These are phyloP conservation scores for Fusarium acutatum DNA, from an alignment of 2,329 filamentous ascomycete species.

Conservation along the genomic window DNA sequence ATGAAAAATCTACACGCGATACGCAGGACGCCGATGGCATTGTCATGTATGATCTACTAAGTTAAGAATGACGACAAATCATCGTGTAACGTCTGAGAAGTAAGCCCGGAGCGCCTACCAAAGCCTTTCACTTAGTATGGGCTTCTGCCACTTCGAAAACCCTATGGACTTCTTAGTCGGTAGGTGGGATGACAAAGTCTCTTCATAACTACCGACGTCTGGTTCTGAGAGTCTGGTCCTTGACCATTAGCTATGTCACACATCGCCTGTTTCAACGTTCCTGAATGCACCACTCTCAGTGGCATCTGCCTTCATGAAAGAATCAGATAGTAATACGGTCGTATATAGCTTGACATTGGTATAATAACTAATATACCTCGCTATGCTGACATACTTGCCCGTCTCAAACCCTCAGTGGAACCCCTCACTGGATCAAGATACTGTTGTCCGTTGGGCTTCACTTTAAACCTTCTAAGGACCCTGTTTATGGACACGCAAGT, in stretches of 20 bases:
- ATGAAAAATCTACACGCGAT: neutral
- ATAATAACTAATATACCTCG: slow-evolving; percentile 5
- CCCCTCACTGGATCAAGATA: neutral
- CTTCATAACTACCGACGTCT: neutral
- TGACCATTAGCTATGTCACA: neutral
- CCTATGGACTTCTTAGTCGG: neutral
- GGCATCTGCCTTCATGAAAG: neutral
- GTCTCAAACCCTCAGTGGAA: neutral
- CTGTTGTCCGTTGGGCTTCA: slow-evolving; percentile 2
- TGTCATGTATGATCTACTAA: neutral
- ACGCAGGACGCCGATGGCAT: neutral
- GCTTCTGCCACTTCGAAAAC: neutral
- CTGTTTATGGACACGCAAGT: neutral
- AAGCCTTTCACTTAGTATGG: neutral
- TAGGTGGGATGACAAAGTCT: neutral
- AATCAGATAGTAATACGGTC: neutral
- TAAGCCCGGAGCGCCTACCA: neutral
- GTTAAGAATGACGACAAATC: neutral
- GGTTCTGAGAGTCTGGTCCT: neutral
- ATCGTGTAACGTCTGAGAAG: neutral
- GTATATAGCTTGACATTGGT: slow-evolving; percentile 21
- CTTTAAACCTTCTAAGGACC: neutral
- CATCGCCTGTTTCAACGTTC: neutral
- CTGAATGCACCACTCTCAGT: neutral
- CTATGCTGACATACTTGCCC: neutral